phyloP scores from a whole-genome alignment of 805 yeast species.

The Ogataea pini region DNA sequence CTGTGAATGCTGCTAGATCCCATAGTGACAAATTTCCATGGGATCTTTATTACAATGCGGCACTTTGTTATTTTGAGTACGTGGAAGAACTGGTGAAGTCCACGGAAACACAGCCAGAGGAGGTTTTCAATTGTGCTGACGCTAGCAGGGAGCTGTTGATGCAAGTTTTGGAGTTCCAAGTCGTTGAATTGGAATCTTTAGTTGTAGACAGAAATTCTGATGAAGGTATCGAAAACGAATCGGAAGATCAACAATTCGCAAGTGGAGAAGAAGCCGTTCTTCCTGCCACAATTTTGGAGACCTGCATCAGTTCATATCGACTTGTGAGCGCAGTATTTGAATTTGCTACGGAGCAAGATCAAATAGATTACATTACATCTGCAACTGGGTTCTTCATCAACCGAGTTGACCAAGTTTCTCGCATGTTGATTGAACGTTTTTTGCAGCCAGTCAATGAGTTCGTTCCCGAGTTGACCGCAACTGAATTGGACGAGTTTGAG shows the following conservation, averaged over 20 bases:
- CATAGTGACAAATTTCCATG: slow-evolving; percentile 26
- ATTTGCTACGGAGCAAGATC: slow-evolving; percentile 15
- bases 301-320: slow-evolving; percentile 30
- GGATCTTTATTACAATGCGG: slow-evolving; percentile 50
- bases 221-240: not conserved
- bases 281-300: slow-evolving; percentile 31
- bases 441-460: slow-evolving; percentile 21
- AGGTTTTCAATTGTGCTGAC: slow-evolving; percentile 23
- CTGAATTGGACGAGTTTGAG: slow-evolving; percentile 36
- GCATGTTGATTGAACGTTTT: slow-evolving; percentile 15
- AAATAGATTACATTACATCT: slow-evolving; percentile 4
- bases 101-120: slow-evolving; percentile 11
- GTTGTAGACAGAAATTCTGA: slow-evolving; percentile 10
- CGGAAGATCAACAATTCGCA: slow-evolving; percentile 9
- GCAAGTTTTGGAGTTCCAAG: slow-evolving; percentile 32
- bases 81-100: slow-evolving; percentile 40
- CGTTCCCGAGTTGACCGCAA: slow-evolving; percentile 33
- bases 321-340: slow-evolving; percentile 32
- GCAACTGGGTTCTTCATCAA: slow-evolving; percentile 11
- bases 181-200: slow-evolving; percentile 29
- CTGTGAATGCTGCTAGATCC: slow-evolving; percentile 30
- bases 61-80: slow-evolving; percentile 47
- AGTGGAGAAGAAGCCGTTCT: slow-evolving; percentile 26
- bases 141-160: slow-evolving; percentile 27
- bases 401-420: slow-evolving; percentile 20